These are phyloP conservation scores for Xylaria longipes DNA, from an alignment of 495 filamentous ascomycete species.

Conservation along the genomic window DNA sequence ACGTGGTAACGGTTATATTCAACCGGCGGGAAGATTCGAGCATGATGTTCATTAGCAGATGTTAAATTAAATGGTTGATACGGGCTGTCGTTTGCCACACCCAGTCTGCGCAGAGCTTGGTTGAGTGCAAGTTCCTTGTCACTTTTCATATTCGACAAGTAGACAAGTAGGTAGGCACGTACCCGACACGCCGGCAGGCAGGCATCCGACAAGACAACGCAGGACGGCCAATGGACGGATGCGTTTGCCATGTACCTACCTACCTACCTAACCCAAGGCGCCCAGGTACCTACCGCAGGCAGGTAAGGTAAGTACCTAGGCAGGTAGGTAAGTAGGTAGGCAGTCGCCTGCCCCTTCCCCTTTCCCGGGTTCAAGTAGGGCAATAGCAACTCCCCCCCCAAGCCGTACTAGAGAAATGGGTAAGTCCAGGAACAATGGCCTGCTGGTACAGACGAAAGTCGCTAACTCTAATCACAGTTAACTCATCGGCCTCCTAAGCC, in stretches of 20 bases:
- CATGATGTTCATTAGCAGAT: no score
- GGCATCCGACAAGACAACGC: not conserved
- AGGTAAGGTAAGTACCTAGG: no score
- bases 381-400: not conserved
- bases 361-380: not conserved
- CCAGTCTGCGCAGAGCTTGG: not conserved
- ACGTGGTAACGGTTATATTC: not conserved
- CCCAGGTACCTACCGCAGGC: not conserved
- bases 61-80: no score
- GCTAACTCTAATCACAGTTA: slow-evolving; percentile 23
- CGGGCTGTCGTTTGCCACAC: not conserved
- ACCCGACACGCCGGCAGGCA: not conserved
- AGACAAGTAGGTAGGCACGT: not conserved
- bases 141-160: slow-evolving; percentile 9
- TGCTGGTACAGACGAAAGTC: not conserved
- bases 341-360: not conserved
- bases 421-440: slow-evolving; percentile 1
- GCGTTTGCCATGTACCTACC: not conserved
- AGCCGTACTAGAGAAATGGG: slow-evolving; percentile 32
- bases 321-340: no score
- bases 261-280: not conserved
- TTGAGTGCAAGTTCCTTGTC: not conserved
- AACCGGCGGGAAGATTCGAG: no score
- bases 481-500: slow-evolving; percentile 31
- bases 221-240: slow-evolving; percentile 14